Evolutionary conservation across 305 asterid genomes (phyloP), one percentile per base, ranked within the genome.

Genomic region (Lippia alba): DNA sequence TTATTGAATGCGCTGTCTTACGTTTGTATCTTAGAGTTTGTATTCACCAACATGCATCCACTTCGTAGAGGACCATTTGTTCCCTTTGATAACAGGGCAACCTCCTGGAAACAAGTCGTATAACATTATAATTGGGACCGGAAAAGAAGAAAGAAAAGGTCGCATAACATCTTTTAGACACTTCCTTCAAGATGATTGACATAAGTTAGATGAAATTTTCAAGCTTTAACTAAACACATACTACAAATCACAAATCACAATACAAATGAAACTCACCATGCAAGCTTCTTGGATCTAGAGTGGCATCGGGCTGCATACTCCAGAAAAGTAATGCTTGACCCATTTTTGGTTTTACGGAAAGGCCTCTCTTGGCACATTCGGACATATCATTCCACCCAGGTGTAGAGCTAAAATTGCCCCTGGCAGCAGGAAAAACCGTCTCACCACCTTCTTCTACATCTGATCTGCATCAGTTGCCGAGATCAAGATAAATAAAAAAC

Each of bases 401-500:
- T 49, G 41, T 6, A n/a, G 79, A 70, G 80, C 90, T 88, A 48
- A 79, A 90, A 78, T 87, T 90, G 36, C 97, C 96, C 72, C 55
- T 81, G 50, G 93, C 89, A 36, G 91, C 81, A 60, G 98, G 98
- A 33, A 92, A 92, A 74, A 92, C 82, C 19, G 98, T 92, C 81
- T 92, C 96, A 24, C 98, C 98, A 12, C 97, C 98, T 87, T 92
- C 97, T 89, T 90, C 98, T 72, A 92, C 97, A 81, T 88, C 97
- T 74, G 97, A 92, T 81, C 98, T 90, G 90, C 36, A 20, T 46
- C 61, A n/a, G n/a, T n/a, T n/a, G n/a, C 41, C 9, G 69, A 39
- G 63, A 69, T 64, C 67, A 56, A 48, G 32, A 61, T 41, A 46
- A n/a, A n/a, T n/a, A n/a, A n/a, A n/a, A n/a, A n/a, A n/a, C n/a